Evolutionary conservation across 768 basidiomycete genomes (phyloP).

Genomic region (Leccinum uliginosum): DNA sequence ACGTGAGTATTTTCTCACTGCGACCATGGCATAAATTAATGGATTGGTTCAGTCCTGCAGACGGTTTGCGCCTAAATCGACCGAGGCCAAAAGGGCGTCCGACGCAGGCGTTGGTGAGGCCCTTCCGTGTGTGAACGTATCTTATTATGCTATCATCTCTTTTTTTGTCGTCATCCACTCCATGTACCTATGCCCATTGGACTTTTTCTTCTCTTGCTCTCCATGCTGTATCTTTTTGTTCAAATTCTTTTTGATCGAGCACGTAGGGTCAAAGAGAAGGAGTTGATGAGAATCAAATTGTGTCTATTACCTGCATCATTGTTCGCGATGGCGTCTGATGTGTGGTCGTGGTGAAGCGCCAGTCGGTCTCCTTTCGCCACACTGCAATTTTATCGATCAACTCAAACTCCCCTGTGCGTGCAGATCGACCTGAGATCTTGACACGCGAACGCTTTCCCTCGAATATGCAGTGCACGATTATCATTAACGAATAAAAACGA

Average conservation of each 20-base stretch:
- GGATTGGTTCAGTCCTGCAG: constrained; percentile 32
- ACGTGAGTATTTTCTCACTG: constrained; percentile 43
- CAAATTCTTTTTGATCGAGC: neutral
- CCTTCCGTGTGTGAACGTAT: constrained; percentile 22
- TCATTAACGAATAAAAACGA: too few species aligned
- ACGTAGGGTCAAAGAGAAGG: neutral
- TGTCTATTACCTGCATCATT: neutral
- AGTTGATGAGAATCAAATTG: constrained; percentile 1
- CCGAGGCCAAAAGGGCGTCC: constrained; percentile 44
- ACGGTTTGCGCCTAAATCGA: constrained; percentile 40
- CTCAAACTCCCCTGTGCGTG: neutral
- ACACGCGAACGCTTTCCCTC: neutral
- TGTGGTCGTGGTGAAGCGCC: too few species aligned
- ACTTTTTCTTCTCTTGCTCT: neutral
- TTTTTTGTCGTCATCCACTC: constrained; percentile 4
- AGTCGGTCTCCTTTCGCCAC: too few species aligned
- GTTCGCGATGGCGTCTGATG: neutral
- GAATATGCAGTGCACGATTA: neutral
- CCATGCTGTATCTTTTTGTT: constrained; percentile 25
- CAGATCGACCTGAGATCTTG: neutral
- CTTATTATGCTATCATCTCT: neutral
- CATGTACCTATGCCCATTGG: constrained; percentile 33
- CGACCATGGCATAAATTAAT: neutral
- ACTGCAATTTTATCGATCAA: neutral
- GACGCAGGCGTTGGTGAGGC: constrained; percentile 28